These are phyloP conservation scores for Nicotiana tabacum DNA, from an alignment of 257 asterid genomes.

Conservation along the genomic window DNA sequence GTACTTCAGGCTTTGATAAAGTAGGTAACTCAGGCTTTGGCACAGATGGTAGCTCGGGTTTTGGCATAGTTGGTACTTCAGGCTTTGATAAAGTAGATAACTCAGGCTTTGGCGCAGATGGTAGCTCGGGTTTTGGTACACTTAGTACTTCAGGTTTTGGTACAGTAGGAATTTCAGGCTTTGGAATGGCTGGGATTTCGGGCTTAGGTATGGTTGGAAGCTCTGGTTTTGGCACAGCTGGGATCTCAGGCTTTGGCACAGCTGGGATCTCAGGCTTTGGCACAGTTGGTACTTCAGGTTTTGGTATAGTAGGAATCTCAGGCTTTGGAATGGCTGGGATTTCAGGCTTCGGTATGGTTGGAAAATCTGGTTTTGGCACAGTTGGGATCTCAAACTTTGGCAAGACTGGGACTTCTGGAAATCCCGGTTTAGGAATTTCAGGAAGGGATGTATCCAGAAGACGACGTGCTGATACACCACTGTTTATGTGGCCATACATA, in stretches of 20 bases:
- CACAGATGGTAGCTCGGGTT: neutral
- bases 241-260: conserved; percentile 25
- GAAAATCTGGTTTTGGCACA: neutral
- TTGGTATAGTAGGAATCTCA: conserved; percentile 7
- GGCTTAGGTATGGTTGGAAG: conserved; percentile 17
- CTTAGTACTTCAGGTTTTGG: neutral
- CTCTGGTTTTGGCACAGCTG: conserved; percentile 20
- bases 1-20: neutral
- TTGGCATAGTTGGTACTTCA: neutral
- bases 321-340: neutral
- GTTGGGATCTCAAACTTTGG: neutral
- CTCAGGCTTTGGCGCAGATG: neutral
- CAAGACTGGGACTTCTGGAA: neutral
- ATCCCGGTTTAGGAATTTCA: neutral
- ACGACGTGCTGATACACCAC: conserved; percentile 13
- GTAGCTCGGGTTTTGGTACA: neutral
- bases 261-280: conserved; percentile 18
- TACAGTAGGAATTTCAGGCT: neutral
- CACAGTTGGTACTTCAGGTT: conserved; percentile 7
- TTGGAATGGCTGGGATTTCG: conserved; percentile 2
- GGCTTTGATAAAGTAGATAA: neutral
- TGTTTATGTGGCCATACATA: conserved; percentile 1
- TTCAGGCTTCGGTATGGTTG: neutral
- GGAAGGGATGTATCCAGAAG: conserved; percentile 19
- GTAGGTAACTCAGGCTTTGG: neutral